A percentile compares a stretch with the other conserved stretches of the same genome.
phyloP scores from a whole-genome alignment of 1,284 basidiomycete species.

The Rhodotorula sp. region DNA sequence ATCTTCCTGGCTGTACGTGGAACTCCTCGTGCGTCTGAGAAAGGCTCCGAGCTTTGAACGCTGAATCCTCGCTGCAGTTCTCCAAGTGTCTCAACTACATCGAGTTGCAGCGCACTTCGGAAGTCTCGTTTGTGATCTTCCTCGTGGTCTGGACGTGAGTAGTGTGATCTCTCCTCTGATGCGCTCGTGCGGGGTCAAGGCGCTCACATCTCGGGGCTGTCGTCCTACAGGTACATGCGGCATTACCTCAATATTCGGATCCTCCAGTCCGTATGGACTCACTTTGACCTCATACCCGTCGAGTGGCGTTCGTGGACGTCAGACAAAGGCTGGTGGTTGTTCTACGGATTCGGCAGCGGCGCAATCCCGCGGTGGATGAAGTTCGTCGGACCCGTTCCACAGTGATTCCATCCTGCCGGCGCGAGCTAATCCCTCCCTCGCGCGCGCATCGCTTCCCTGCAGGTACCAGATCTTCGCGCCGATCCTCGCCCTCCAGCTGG shows the following conservation, averaged over 20 bases:
- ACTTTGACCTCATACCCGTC: constrained; percentile 70
- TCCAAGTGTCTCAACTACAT: constrained; percentile 87
- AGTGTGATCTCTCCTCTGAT: no score
- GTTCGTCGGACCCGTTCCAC: constrained; percentile 13
- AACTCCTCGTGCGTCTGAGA: background rate
- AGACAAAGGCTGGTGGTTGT: constrained; percentile 56
- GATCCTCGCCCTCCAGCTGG: constrained; percentile 68
- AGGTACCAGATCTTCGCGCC: constrained; percentile 72
- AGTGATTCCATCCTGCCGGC: background rate
- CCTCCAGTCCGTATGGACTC: constrained; percentile 78
- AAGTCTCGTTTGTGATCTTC: constrained; percentile 66
- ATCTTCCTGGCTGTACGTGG: constrained; percentile 72
- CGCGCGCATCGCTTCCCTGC: background rate
- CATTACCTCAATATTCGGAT: constrained; percentile 89
- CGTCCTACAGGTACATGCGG: constrained; percentile 74
- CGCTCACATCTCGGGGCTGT: background rate
- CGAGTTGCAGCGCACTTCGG: constrained; percentile 58
- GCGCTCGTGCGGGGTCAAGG: background rate
- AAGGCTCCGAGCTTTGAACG: background rate
- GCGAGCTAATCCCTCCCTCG: no score
- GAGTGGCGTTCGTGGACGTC: constrained; percentile 16
- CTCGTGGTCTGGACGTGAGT: constrained; percentile 77
- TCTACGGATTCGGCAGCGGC: constrained; percentile 63
- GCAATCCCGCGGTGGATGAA: constrained; percentile 66
- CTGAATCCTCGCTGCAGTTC: constrained; percentile 55